Evolutionary conservation across 179 eudicot species (phyloP), one percentile per base, ranked within the genome.

Genomic region (Silene noctiflora): DNA sequence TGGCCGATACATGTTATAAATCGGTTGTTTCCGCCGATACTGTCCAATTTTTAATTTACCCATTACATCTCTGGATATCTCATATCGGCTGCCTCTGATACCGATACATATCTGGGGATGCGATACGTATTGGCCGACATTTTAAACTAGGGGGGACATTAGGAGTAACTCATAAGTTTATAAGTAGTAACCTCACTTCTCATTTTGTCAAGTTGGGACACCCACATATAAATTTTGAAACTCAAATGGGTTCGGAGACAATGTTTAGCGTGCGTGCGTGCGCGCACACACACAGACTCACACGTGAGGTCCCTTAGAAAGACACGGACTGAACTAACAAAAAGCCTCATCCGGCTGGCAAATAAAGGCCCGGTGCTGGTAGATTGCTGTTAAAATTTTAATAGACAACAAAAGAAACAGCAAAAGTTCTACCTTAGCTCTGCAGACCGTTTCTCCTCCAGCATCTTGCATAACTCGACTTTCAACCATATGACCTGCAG

Each of bases 381-480:
- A 48, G 24, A 19, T 33, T 39, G 66, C 44, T 29, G 22, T 75
- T 6, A 20, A n/a, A 42, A 46, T 67, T 60, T 29, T 42, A 42
- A 9, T 27, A 17, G 12, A 67, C 31, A 19, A 76, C 11, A 71
- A 25, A 56, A 63, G 42, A 24, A 46, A 51, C 56, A 39, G 65
- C n/a, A 16, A 24, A 59, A 63, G 75, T 64, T 63, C 76, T 79
- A 93, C 98, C 99, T 96, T 80, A 96, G 88, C 81, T 85, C 90
- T 67, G 96, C 92, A 76, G 97, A 96, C 77, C 89, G 83, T 83
- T 91, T 96, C 81, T 96, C 99, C 89, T 96, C 98, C 55, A 93
- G 83, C 81, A 91, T 82, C 80, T 89, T 96, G 96, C 89, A 90
- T 63, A 93, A 75, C 76, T 93, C 97, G 75, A 84, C 92, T 87